These are phyloP conservation scores for Suillus fuscotomentosus DNA, from an alignment of 768 basidiomycete species.

Conservation along the genomic window DNA sequence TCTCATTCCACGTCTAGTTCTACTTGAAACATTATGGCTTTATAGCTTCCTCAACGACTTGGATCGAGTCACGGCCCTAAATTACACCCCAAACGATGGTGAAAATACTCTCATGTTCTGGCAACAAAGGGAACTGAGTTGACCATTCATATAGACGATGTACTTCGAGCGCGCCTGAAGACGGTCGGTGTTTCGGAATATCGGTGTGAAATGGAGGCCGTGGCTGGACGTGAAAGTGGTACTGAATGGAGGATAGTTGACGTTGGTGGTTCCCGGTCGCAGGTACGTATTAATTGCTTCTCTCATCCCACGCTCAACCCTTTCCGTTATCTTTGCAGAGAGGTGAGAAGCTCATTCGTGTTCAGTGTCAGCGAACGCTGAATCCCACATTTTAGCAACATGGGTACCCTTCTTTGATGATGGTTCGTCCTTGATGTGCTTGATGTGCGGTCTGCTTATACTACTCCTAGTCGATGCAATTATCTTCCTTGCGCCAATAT, in stretches of 20 bases:
- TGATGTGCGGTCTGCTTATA: not conserved
- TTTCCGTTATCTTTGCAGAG: slow-evolving; percentile 24
- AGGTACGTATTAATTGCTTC: slow-evolving; percentile 33
- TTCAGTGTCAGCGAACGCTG: slow-evolving; percentile 1
- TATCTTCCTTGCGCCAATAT: slow-evolving; percentile 60
- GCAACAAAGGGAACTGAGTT: not conserved
- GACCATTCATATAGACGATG: slow-evolving; percentile 39
- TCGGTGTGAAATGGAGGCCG: slow-evolving; percentile 76
- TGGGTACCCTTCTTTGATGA: slow-evolving; percentile 60
- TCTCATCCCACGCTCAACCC: not conserved
- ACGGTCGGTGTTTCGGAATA: slow-evolving; percentile 81
- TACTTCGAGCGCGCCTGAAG: slow-evolving; percentile 51
- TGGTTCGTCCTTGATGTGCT: slow-evolving; percentile 26
- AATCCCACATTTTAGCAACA: slow-evolving; percentile 31
- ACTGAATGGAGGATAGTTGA: slow-evolving; percentile 57
- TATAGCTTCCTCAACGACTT: slow-evolving; percentile 49
- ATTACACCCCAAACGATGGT: slow-evolving; percentile 51
- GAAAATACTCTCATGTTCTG: slow-evolving; percentile 8
- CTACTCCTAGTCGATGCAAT: slow-evolving; percentile 40
- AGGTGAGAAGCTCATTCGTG: slow-evolving; percentile 23
- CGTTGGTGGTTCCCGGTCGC: slow-evolving; percentile 51
- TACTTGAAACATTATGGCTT: not conserved
- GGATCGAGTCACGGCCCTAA: slow-evolving; percentile 42
- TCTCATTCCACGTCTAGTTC: not conserved
- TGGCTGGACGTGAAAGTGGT: slow-evolving; percentile 46